Evolutionary conservation across 192 early-diverging fungal genomes (phyloP).

Genomic region (Coemansia sp.): DNA sequence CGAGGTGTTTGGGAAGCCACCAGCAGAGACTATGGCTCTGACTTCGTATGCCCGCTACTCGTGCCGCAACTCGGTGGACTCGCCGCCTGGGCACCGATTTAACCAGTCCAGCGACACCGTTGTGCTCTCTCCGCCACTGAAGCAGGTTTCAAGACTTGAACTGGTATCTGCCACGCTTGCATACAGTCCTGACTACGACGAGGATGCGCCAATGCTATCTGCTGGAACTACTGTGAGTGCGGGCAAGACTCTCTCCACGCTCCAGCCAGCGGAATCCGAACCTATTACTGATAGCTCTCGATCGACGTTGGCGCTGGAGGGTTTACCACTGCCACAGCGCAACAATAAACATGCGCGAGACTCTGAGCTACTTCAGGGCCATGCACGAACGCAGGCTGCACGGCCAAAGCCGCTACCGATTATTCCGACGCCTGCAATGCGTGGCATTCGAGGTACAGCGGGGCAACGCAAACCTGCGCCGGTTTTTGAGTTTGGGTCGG

Average conservation of each 20-base stretch:
- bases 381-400: neutral
- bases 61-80: conserved; percentile 27
- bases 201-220: conserved; percentile 11
- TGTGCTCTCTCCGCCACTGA: neutral
- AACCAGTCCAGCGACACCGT: conserved; percentile 2
- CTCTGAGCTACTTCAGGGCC: neutral
- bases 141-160: conserved; percentile 25
- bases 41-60: conserved; percentile 19
- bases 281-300: conserved; percentile 22
- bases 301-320: conserved; percentile 22
- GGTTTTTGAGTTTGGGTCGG: conserved; percentile 44
- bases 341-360: neutral
- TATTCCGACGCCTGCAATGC: conserved; percentile 9
- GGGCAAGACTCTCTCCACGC: conserved; percentile 2
- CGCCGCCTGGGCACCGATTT: neutral
- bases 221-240: conserved; percentile 10
- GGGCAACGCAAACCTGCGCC: conserved; percentile 36
- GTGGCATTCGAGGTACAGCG: neutral
- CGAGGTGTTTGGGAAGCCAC: neutral
- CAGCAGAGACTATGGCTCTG: conserved; percentile 17
- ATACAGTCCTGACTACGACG: conserved; percentile 5
- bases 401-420: conserved; percentile 32
- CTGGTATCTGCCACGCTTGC: conserved; percentile 35
- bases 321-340: neutral
- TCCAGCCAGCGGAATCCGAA: conserved; percentile 1